These are phyloP conservation scores for Clarireedia paspali DNA, from an alignment of 2,329 filamentous ascomycete genomes.

Conservation along the genomic window DNA sequence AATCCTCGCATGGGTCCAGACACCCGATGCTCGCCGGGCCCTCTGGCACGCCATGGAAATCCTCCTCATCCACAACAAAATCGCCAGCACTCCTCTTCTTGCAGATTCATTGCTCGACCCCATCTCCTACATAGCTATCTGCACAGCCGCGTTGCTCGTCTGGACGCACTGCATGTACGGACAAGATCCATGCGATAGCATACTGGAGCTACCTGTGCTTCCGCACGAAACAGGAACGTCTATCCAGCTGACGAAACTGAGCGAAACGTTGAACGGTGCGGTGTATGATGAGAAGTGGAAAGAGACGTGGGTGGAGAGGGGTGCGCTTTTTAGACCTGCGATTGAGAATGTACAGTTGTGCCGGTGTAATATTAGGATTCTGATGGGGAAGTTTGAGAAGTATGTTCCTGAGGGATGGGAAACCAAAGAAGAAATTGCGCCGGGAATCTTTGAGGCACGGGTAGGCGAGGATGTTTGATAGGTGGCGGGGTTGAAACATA, in stretches of 20 bases:
- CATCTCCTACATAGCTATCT: conserved; percentile 29
- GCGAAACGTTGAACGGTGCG: background rate
- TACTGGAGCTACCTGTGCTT: background rate
- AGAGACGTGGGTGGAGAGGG: conserved; percentile 19
- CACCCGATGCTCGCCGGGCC: conserved; percentile 27
- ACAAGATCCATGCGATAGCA: conserved; percentile 22
- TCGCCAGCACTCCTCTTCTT: background rate
- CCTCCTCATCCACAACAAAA: conserved; percentile 19
- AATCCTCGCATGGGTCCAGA: conserved; percentile 27
- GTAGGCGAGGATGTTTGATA: background rate
- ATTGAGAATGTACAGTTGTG: conserved; percentile 30
- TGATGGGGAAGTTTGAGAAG: conserved; percentile 12
- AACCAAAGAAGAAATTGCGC: conserved; percentile 13
- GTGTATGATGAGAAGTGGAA: conserved; percentile 11
- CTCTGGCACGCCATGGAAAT: conserved; percentile 31
- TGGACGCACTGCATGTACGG: conserved; percentile 32
- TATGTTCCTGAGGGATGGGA: conserved; percentile 16
- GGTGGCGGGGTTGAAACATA: background rate
- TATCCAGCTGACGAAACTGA: conserved; percentile 25
- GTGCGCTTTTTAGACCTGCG: conserved; percentile 11
- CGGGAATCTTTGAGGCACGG: conserved; percentile 11
- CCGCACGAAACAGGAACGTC: conserved; percentile 2
- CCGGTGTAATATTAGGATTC: conserved; percentile 22
- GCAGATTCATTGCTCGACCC: conserved; percentile 26
- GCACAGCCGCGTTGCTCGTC: conserved; percentile 29